A percentile compares a stretch with the other conserved stretches of the same genome.
Evolutionary conservation across 83 land plant genomes (phyloP).

Genomic region (Picea mariana): DNA sequence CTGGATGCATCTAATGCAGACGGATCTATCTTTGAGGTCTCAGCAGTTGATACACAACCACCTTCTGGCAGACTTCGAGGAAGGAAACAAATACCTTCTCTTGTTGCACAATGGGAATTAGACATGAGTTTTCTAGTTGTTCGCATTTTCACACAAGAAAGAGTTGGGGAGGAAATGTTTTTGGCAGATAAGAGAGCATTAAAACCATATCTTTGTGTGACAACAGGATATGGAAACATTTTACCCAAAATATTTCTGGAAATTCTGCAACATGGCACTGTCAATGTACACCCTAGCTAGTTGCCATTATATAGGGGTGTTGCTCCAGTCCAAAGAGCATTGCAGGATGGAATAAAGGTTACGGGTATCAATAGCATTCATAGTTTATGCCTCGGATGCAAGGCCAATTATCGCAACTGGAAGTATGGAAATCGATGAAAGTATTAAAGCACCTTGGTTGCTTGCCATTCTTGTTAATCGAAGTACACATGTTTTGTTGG

Average conservation of each 20-base stretch:
- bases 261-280: slow-evolving; percentile 83
- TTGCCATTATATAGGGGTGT: slow-evolving; percentile 95
- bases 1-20: slow-evolving; percentile 59
- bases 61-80: slow-evolving; percentile 72
- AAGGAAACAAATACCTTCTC: slow-evolving; percentile 70
- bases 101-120: slow-evolving; percentile 76
- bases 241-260: slow-evolving; percentile 79
- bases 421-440: slow-evolving; percentile 64
- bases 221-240: slow-evolving; percentile 98
- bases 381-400: slow-evolving; percentile 85
- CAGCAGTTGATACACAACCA: slow-evolving; percentile 86
- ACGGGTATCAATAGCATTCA: slow-evolving; percentile 89
- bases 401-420: slow-evolving; percentile 87
- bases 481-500: slow-evolving; percentile 59
- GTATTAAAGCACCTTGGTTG: slow-evolving; percentile 57
- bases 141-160: slow-evolving; percentile 66
- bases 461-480: too few species aligned
- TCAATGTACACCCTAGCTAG: slow-evolving; percentile 98
- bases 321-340: slow-evolving; percentile 97
- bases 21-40: slow-evolving; percentile 67
- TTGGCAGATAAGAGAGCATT: slow-evolving; percentile 60
- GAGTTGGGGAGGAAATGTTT: slow-evolving; percentile 76
- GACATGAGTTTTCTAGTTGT: slow-evolving; percentile 60
- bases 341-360: slow-evolving; percentile 92
- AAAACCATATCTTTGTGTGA: slow-evolving; percentile 85